Base-by-base conservation (phyloP, 495 filamentous ascomycete species). In the Filosporella fistucella region DNA sequence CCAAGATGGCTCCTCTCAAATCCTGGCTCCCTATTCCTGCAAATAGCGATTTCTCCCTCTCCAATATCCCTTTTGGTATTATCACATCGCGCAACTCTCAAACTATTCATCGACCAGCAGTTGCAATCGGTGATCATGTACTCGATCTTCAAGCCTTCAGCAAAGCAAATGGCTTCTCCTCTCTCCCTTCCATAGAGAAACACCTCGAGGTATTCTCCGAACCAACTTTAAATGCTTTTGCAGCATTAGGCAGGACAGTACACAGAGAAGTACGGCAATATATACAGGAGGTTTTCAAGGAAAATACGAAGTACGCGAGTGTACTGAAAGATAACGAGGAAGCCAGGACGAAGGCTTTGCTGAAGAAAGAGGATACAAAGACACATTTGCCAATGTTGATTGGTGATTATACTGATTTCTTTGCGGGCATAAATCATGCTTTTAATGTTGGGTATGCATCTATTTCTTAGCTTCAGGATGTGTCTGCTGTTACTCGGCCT, bases 341-440 rank as follows among this genome's bases (percentile, higher is more conserved):
- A 3, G 64, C 85, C 8, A 80, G 76, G 52, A 66, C 75, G 37
- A 57, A 69, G 34, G 43, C 47, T 1, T 63, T 89, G 4, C 42
- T 84, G 14, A 77, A 74, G 0, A 63, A 80, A 34, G 69, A 74
- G 8, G 63, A 74, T 3, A 82, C 90, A 20, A 76, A 68, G 45
- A 86, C 79, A 62, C 86, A 95, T 48, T 61, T 96, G 12, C 91
- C 91, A 4, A 81, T 97, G 80, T 72, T 75, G 25, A 89, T 96
- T 45, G 86, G 88, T n/a, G 89, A 96, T 62, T 97, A 97, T 66
- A 94, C 91, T 11, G 91, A 97, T 67, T 97, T 97, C 71, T 97
- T 89, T 67, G 91, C 86, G n/a, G 91, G 91, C 21, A 66, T 82
- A 42, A 82, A 95, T 59, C 91, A 97, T 66, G 91, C 91, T 30